Conservation (phyloP, 306 rosid genomes). For the Cucurbita moschata region DNA sequence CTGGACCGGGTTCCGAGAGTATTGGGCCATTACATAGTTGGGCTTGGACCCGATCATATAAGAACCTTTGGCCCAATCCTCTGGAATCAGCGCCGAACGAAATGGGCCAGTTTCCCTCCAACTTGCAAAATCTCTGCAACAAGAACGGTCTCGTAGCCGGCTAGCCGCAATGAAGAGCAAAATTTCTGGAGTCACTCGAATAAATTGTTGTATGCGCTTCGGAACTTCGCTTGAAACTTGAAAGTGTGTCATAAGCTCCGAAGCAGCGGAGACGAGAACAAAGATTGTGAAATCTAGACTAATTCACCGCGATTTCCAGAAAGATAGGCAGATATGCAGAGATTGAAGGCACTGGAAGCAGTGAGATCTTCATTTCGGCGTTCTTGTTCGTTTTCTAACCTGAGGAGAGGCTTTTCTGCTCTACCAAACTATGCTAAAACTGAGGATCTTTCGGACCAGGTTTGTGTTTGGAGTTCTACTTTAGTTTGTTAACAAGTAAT, state of each 20-base stretch:
- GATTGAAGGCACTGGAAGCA: conserved; percentile 37
- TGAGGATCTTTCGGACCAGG: conserved; percentile 44
- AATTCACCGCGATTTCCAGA: background rate
- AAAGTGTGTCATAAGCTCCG: background rate
- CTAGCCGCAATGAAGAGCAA: background rate
- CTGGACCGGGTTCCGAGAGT: background rate
- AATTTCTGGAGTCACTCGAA: background rate
- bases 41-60: background rate
- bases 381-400: conserved; percentile 12
- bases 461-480: conserved; percentile 6
- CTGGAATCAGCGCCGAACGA: background rate
- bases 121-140: background rate
- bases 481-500: background rate
- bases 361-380: conserved; percentile 23
- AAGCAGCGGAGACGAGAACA: background rate
- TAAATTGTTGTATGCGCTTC: background rate
- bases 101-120: conserved; percentile 6
- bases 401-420: conserved; percentile 45
- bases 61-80: background rate
- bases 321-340: conserved; percentile 35
- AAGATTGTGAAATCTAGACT: background rate
- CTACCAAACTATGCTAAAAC: conserved; percentile 31
- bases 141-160: background rate
- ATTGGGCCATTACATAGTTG: background rate
- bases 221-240: background rate